Evolutionary conservation across 1,139 yeast species (phyloP).

Genomic region (Candida buenavistaensis): DNA sequence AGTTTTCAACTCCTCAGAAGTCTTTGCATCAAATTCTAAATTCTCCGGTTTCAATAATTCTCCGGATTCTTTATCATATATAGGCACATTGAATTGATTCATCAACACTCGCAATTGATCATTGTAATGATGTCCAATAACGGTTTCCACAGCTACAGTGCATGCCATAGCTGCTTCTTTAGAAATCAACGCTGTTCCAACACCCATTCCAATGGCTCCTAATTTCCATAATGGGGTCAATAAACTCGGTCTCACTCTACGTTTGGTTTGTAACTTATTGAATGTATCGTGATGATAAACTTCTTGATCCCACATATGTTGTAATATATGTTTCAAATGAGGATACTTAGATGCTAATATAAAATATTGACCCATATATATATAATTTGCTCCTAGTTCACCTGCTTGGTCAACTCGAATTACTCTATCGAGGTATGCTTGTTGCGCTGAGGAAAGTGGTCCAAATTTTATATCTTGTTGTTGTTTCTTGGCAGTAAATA

Average conservation of each 20-base stretch:
- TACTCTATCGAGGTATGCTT: constrained; percentile 70
- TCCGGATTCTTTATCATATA: constrained; percentile 46
- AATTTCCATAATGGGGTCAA: constrained; percentile 91
- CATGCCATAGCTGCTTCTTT: constrained; percentile 99
- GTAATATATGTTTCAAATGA: constrained; percentile 67
- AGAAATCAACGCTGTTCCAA: constrained; percentile 80
- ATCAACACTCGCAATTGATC: constrained; percentile 77
- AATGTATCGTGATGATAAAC: constrained; percentile 86
- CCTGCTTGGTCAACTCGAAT: constrained; percentile 98
- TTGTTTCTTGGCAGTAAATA: constrained; percentile 18
- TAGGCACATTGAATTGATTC: constrained; percentile 55
- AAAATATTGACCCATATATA: constrained; percentile 86
- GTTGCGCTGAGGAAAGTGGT: constrained; percentile 56
- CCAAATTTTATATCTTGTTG: constrained; percentile 34
- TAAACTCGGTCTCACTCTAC: constrained; percentile 87
- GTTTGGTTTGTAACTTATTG: constrained; percentile 68
- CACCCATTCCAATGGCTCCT: constrained; percentile 88
- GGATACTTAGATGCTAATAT: constrained; percentile 73
- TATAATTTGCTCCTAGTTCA: constrained; percentile 94
- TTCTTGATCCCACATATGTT: constrained; percentile 99
- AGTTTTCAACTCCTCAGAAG: constrained; percentile 55
- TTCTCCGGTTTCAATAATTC: constrained; percentile 23
- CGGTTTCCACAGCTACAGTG: constrained; percentile 98
- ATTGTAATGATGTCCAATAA: constrained; percentile 94
- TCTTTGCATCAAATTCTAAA: constrained; percentile 26